A percentile compares a stretch with the other conserved stretches of the same genome.
These are phyloP conservation scores for Lentinula sp. DNA, from an alignment of 768 basidiomycete genomes.

Conservation along the genomic window DNA sequence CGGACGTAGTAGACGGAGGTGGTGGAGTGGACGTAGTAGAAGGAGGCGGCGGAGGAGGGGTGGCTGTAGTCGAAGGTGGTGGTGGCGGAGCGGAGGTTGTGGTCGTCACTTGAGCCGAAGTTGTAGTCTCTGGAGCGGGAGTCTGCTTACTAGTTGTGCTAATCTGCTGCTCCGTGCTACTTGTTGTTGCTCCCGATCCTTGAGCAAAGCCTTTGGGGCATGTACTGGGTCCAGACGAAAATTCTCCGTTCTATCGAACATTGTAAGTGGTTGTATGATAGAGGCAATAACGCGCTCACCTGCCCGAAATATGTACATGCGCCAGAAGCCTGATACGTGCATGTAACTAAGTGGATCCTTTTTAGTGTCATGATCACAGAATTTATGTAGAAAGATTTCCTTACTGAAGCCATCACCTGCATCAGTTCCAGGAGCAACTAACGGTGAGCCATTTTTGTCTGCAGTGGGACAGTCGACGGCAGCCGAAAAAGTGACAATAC, in stretches of 20 bases:
- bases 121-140: not conserved
- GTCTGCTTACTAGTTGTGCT: not conserved
- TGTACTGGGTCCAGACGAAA: not conserved
- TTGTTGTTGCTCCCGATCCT: not conserved
- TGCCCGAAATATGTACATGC: conserved; percentile 1
- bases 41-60: not conserved
- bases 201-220: not conserved
- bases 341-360: not conserved
- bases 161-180: not conserved
- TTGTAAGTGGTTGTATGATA: not conserved
- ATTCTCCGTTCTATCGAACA: not conserved
- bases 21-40: not conserved
- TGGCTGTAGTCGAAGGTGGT: not conserved
- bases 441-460: not conserved
- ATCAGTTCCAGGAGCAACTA: not conserved
- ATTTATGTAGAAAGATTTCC: not conserved
- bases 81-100: not conserved
- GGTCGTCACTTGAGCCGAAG: not conserved
- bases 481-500: not conserved
- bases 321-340: not conserved
- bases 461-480: not conserved
- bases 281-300: not conserved
- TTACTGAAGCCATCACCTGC: conserved; percentile 1
- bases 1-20: not conserved
- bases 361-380: not conserved